A percentile compares a stretch with the other conserved stretches of the same genome.
phyloP scores from a whole-genome alignment of 2,329 filamentous ascomycete genomes.

The Fusarium equiseti region DNA sequence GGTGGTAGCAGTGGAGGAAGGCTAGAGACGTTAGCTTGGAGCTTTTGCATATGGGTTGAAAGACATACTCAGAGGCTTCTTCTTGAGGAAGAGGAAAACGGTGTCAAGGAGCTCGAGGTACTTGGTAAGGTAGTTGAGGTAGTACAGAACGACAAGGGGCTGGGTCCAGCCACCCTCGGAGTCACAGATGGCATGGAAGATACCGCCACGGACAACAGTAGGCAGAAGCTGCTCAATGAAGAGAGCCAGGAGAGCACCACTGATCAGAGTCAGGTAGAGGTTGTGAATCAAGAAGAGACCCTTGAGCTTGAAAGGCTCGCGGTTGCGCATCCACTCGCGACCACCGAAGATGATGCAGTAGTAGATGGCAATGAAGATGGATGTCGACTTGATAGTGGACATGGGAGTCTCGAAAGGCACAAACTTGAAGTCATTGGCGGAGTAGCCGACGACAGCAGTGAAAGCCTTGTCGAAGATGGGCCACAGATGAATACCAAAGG shows the following conservation, averaged over 20 bases:
- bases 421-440: constrained; percentile 88
- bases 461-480: constrained; percentile 92
- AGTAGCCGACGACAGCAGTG: constrained; percentile 81
- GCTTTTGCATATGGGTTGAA: neutral
- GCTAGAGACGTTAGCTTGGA: constrained; percentile 61
- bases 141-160: constrained; percentile 93
- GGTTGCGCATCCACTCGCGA: constrained; percentile 89
- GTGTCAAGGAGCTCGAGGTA: constrained; percentile 97
- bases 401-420: constrained; percentile 84
- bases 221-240: constrained; percentile 93
- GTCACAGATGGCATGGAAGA: constrained; percentile 91
- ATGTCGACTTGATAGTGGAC: constrained; percentile 88
- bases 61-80: constrained; percentile 85
- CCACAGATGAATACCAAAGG: constrained; percentile 93
- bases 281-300: constrained; percentile 95
- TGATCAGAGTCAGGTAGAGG: constrained; percentile 90
- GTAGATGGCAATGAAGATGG: constrained; percentile 85
- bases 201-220: constrained; percentile 80
- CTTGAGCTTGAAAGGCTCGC: constrained; percentile 88
- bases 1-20: constrained; percentile 99
- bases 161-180: constrained; percentile 89
- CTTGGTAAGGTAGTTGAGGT: constrained; percentile 98
- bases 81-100: constrained; percentile 97
- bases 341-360: constrained; percentile 95
- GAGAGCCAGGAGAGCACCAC: constrained; percentile 80